Base-by-base conservation (phyloP, 371 early-diverging fungal species). In the Umbelopsis sp. region DNA sequence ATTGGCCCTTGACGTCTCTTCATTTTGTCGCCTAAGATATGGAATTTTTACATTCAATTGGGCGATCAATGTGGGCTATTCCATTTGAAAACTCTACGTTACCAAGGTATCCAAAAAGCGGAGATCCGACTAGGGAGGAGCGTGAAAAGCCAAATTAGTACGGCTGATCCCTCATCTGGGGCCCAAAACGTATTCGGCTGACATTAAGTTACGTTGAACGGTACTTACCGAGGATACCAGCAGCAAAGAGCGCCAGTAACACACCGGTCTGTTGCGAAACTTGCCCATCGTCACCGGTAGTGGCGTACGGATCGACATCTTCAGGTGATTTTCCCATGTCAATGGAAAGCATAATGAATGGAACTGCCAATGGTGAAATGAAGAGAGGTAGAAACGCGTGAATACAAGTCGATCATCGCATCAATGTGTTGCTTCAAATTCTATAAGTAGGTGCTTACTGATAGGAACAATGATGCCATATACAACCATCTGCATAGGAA, bases 391-490 rank as follows among this genome's bases (percentile, higher is more conserved):
- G 22, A 22, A 22, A 22, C 22, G 22, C 12, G 41, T 10, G 41
- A 41, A 41, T 53, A 29, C 29, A 29, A 29, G 29, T 29, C 22
- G 22, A 22, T 22, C 22, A 22, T 4, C 29, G 0, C 4, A 4
- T 4, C 22, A 1, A 29, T 29, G 29, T 29, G 29, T 4, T 29
- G 29, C 29, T 29, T 29, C 4, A 1, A 29, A 29, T 29, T 29
- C 3, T 29, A 20, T 9, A 3, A 22, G 9, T 8, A 0, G 22
- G 22, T 22, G 57, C 72, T 51, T 74, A 76, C 77, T 84, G 57
- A 93, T 87, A 7, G 94, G 93, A 12, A 93, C 87, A 72, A 92
- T 82, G 66, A 92, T 83, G 45, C 89, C 89, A 71, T 94, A 94
- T 35, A 87, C 80, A 18, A 87, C 71, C 71, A 91, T 89, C 79